A percentile compares a stretch with the other conserved stretches of the same genome.
phyloP scores from a whole-genome alignment of 495 filamentous ascomycete species.

The Penicillium canescens region DNA sequence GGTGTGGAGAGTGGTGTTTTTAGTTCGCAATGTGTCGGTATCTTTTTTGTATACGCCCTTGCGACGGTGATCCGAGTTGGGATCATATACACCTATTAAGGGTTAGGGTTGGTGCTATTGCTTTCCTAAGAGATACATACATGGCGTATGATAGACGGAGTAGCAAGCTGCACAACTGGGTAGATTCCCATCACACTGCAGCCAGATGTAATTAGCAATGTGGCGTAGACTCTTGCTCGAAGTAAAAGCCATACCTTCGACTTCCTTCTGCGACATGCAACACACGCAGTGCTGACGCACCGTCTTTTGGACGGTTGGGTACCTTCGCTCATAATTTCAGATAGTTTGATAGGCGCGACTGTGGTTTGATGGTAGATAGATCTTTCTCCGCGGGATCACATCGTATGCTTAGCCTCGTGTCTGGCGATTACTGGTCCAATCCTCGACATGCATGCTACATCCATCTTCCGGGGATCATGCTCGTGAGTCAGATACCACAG shows the following conservation, averaged over 20 bases:
- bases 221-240: background rate
- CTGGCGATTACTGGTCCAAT: constrained; percentile 30
- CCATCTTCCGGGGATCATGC: constrained; percentile 13
- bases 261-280: constrained; percentile 87
- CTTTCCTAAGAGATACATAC: constrained; percentile 20
- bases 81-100: constrained; percentile 76
- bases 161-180: constrained; percentile 93
- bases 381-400: constrained; percentile 27
- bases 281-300: constrained; percentile 91
- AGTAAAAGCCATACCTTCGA: constrained; percentile 60
- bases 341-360: constrained; percentile 12
- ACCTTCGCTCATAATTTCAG: constrained; percentile 33
- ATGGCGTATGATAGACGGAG: constrained; percentile 87
- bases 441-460: constrained; percentile 5
- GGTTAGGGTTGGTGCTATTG: background rate
- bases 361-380: background rate
- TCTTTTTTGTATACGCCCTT: constrained; percentile 98
- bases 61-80: constrained; percentile 89
- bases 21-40: constrained; percentile 83
- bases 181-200: constrained; percentile 83
- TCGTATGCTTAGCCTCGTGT: constrained; percentile 30
- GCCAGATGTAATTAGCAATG: constrained; percentile 16
- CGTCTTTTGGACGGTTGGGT: constrained; percentile 64
- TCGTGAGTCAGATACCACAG: background rate
- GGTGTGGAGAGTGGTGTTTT: constrained; percentile 85